phyloP scores from a whole-genome alignment of 2,329 filamentous ascomycete species.

The Achaetomium macrosporum region DNA sequence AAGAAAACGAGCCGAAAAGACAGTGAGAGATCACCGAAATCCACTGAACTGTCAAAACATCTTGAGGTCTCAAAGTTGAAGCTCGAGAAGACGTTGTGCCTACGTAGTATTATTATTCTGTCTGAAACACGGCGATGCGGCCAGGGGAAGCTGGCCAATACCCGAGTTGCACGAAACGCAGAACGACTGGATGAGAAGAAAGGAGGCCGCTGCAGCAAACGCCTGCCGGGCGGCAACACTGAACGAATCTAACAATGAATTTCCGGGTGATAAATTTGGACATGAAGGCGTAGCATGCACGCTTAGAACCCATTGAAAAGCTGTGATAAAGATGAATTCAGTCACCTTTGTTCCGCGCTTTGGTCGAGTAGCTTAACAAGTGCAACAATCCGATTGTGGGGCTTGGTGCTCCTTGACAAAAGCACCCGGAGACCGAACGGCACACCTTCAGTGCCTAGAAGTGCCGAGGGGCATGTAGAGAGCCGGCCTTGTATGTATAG shows the following conservation, averaged over 20 bases:
- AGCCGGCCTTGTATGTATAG: too few relatives aligned
- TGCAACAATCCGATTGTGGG: too few relatives aligned
- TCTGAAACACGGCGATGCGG: not conserved
- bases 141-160: not conserved
- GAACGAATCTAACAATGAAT: not conserved
- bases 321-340: too few relatives aligned
- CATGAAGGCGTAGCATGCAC: not conserved
- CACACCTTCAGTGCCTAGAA: too few relatives aligned
- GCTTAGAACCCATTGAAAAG: too few relatives aligned
- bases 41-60: not conserved
- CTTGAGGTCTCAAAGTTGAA: not conserved
- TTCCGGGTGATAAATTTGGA: not conserved
- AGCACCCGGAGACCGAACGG: too few relatives aligned
- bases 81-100: not conserved
- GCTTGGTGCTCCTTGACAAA: too few relatives aligned
- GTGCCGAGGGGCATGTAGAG: too few relatives aligned
- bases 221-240: not conserved
- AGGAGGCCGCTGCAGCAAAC: not conserved
- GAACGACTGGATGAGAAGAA: not conserved
- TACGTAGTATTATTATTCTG: not conserved
- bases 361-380: too few relatives aligned
- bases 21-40: not conserved
- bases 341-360: too few relatives aligned
- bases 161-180: not conserved
- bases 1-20: not conserved